These are phyloP conservation scores for Teratosphaeria gauchensis DNA, from an alignment of 2,329 filamentous ascomycete genomes.

Conservation along the genomic window DNA sequence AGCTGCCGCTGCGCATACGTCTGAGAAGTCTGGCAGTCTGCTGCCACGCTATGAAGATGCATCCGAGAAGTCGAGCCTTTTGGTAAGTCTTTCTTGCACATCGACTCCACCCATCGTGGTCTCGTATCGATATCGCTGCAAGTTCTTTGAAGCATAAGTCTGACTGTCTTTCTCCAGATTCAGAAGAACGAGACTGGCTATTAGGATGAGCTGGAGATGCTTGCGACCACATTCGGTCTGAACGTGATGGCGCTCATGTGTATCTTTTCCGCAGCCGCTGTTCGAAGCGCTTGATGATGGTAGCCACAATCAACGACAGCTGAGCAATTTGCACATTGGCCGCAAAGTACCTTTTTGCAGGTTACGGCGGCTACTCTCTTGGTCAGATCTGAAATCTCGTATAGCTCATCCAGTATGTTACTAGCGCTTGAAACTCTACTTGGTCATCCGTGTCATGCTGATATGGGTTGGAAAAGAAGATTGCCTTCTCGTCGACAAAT, in stretches of 20 bases:
- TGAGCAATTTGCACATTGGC: background rate
- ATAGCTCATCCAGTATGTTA: too few relatives aligned
- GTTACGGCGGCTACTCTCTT: background rate
- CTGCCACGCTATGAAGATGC: background rate
- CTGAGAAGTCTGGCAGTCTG: background rate
- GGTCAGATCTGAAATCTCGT: background rate
- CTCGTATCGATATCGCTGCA: background rate
- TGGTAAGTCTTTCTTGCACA: background rate
- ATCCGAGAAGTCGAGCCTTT: background rate
- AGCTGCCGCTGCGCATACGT: constrained; percentile 1
- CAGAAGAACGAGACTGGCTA: background rate
- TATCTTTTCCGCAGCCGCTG: background rate
- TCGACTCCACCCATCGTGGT: too few relatives aligned
- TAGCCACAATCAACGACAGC: background rate
- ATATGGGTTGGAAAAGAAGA: too few relatives aligned
- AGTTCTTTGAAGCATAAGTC: background rate
- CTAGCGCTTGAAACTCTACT: too few relatives aligned
- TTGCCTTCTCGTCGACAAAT: too few relatives aligned
- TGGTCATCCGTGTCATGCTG: too few relatives aligned
- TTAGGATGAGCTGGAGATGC: background rate
- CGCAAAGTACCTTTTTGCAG: background rate
- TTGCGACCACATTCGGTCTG: background rate
- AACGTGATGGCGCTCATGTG: background rate
- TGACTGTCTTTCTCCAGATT: background rate
- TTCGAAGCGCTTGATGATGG: background rate